Percentiles rank a stretch among this genome's conserved stretches.
phyloP scores from a whole-genome alignment of 2,329 filamentous ascomycete genomes.

The Penicillium crustosum region DNA sequence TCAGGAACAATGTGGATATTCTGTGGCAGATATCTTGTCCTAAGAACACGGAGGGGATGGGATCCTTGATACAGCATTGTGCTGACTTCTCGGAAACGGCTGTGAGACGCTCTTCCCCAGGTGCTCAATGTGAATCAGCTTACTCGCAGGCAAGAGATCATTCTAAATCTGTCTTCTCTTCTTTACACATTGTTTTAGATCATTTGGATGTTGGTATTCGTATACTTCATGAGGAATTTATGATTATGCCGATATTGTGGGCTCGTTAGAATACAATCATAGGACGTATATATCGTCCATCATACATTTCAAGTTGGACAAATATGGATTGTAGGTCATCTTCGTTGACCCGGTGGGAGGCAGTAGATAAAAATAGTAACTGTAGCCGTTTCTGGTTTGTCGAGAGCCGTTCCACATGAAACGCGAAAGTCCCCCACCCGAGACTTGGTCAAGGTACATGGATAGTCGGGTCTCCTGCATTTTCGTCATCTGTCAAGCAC shows the following conservation, averaged over 20 bases:
- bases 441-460: background rate
- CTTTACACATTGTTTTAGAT: background rate
- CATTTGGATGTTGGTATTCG: background rate
- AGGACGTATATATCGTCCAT: background rate
- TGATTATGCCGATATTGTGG: background rate
- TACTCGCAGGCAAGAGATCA: background rate
- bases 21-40: background rate
- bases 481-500: background rate
- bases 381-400: background rate
- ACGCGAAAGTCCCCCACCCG: too few relatives aligned
- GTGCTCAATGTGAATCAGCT: background rate
- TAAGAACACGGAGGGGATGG: background rate
- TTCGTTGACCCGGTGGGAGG: background rate
- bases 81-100: background rate
- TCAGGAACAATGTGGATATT: background rate
- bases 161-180: background rate
- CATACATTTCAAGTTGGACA: background rate
- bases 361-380: background rate
- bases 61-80: background rate
- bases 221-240: background rate
- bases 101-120: background rate
- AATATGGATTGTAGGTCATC: background rate
- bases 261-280: background rate
- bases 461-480: background rate
- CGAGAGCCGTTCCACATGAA: background rate